Base-by-base conservation (phyloP, 495 filamentous ascomycete genomes). In the Halenospora varia region DNA sequence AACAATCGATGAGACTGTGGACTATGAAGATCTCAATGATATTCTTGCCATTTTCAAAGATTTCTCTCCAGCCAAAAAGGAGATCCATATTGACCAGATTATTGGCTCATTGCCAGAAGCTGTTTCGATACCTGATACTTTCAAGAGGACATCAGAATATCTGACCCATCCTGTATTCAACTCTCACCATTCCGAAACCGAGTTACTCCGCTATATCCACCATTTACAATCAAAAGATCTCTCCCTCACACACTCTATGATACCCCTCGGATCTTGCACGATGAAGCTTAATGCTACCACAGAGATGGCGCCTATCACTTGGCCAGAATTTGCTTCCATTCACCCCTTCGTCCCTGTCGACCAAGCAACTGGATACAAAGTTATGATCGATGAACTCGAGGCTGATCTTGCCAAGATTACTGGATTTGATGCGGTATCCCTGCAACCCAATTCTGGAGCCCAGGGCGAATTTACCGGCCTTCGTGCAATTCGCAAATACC, bases 221-320 rank as follows among this genome's bases (percentile, higher is more conserved):
- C 90, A 96, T 70, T 80, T 98, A 9, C 89, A 96, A 71, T 96
- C 92, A 42, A 96, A 96, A 71, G 94, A 98, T 70, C 77, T 98
- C 3, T 97, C 95, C 17, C 78, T 97, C 40, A 88, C 88, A 6
- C 95, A 97, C 75, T 97, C 95, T 10, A 98, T 98, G 94, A 98
- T 98, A 61, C 92, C 94, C 6, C 83, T 98, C n/a, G 94, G 94
- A 24, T 97, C 95, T 17, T 98, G 94, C 78, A 98, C 94, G 20
- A 98, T 98, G 94, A 98, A 98, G 79, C 85, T 98, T 44, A 98
- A 98, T 67, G 91, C 89, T 55, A 95, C 93, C 26, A 88, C 89
- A 15, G 93, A 97, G 70, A 97, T 95, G 89, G 81, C 89, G 10
- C 89, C 94, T 18, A 77, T 97, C 55, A 92, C 91, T 1, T 89